Conservation (phyloP, 495 filamentous ascomycete species). For the Lophiotrema nucula region DNA sequence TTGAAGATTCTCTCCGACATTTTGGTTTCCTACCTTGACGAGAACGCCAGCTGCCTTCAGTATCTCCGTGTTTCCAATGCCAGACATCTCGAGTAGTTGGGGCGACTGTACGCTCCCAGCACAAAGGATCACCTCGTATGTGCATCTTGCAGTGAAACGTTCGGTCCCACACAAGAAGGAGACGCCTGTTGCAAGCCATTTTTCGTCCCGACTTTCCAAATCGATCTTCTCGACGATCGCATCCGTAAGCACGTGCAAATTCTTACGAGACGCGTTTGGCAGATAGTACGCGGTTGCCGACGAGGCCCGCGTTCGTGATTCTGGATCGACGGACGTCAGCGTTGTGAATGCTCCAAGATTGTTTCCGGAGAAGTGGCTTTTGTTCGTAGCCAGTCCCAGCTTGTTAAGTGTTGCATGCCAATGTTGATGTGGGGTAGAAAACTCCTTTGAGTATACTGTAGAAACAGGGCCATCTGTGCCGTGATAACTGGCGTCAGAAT, state of each 20-base stretch:
- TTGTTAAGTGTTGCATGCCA: conserved; percentile 51
- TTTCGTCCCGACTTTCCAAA: not conserved
- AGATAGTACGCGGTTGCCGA: conserved; percentile 22
- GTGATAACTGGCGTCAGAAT: conserved; percentile 39
- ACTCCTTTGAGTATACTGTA: conserved; percentile 47
- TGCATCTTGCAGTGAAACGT: conserved; percentile 34
- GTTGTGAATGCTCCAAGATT: conserved; percentile 51
- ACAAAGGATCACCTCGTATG: conserved; percentile 35
- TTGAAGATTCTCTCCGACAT: conserved; percentile 50
- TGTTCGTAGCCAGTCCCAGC: conserved; percentile 45
- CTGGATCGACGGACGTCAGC: conserved; percentile 43
- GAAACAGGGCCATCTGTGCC: conserved; percentile 48
- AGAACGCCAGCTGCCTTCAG: conserved; percentile 28
- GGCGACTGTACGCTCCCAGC: conserved; percentile 36
- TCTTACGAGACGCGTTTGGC: conserved; percentile 8
- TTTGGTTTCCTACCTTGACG: conserved; percentile 28
- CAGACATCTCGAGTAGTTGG: conserved; percentile 41
- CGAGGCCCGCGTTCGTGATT: conserved; percentile 6
- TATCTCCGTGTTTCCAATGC: conserved; percentile 38
- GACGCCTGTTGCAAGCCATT: conserved; percentile 33
- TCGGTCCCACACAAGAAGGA: conserved; percentile 41
- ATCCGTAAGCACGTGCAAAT: conserved; percentile 32
- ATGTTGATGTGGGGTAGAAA: conserved; percentile 45
- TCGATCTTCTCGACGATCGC: conserved; percentile 17
- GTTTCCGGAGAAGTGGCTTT: conserved; percentile 43